Conservation (phyloP, 805 yeast genomes). For the Tetrapisispora arboricola region DNA sequence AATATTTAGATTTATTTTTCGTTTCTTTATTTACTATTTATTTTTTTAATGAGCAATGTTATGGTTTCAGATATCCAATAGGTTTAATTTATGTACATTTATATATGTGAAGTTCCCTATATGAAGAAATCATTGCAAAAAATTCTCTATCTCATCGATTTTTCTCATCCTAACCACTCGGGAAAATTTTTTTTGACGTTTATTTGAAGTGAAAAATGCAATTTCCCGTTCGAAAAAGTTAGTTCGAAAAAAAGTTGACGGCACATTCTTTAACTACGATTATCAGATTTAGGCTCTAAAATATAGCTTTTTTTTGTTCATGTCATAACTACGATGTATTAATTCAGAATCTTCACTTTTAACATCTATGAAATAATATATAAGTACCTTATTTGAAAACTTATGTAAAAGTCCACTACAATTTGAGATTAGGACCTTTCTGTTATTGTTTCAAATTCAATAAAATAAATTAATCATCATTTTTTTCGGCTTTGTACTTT, state of each 20-base stretch:
- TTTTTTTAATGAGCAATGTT: neutral
- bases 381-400: too few relatives aligned
- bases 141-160: slow-evolving; percentile 1
- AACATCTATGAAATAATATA: too few relatives aligned
- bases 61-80: neutral
- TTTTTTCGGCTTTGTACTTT: slow-evolving; percentile 15
- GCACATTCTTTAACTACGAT: too few relatives aligned
- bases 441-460: neutral
- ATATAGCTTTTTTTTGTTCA: too few relatives aligned
- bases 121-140: neutral
- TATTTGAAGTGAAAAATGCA: too few relatives aligned
- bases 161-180: neutral
- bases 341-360: too few relatives aligned
- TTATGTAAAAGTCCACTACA: neutral
- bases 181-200: neutral
- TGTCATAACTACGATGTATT: too few relatives aligned
- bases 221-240: neutral
- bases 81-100: neutral
- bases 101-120: neutral
- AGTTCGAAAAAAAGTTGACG: too few relatives aligned
- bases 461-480: slow-evolving; percentile 6
- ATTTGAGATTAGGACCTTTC: too few relatives aligned
- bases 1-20: slow-evolving; percentile 21
- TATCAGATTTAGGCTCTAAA: too few relatives aligned
- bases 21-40: neutral